Conservation (phyloP, 768 basidiomycete species). For the Suillus variegatus region DNA sequence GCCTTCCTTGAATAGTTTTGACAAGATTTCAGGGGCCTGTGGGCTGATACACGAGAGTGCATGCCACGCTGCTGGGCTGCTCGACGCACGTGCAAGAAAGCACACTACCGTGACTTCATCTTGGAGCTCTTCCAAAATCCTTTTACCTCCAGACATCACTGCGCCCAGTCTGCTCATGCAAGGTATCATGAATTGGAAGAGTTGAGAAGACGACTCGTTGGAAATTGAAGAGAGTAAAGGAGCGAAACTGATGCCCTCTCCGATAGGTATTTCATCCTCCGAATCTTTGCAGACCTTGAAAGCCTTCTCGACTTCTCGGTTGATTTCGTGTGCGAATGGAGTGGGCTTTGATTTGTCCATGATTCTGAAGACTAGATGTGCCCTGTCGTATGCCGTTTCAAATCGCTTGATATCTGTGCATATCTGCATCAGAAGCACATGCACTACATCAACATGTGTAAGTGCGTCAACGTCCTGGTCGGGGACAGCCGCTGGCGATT, state of each 20-base stretch:
- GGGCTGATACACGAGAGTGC: background rate
- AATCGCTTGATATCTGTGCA: slow-evolving; percentile 1
- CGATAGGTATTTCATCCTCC: background rate
- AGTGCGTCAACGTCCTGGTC: background rate
- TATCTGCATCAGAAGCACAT: slow-evolving; percentile 13
- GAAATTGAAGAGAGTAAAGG: background rate
- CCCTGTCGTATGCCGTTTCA: background rate
- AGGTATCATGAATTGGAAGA: slow-evolving; percentile 29
- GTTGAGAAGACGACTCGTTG: slow-evolving; percentile 16
- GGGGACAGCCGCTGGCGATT: background rate
- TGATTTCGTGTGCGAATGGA: background rate
- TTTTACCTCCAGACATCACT: background rate
- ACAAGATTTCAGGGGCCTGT: background rate
- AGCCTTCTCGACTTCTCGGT: background rate
- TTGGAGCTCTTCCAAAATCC: slow-evolving; percentile 4
- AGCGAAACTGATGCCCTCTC: background rate
- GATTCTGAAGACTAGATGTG: background rate
- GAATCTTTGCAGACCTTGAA: background rate
- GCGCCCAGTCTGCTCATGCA: slow-evolving; percentile 16
- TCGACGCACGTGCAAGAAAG: background rate
- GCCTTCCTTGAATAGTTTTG: background rate
- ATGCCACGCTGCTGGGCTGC: background rate
- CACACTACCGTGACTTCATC: background rate
- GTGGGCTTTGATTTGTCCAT: slow-evolving; percentile 2
- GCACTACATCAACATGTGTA: slow-evolving; percentile 9